Evolutionary conservation across 2,329 filamentous ascomycete species (phyloP), one percentile per base, ranked within the genome.

Genomic region (Didymella glomerata): DNA sequence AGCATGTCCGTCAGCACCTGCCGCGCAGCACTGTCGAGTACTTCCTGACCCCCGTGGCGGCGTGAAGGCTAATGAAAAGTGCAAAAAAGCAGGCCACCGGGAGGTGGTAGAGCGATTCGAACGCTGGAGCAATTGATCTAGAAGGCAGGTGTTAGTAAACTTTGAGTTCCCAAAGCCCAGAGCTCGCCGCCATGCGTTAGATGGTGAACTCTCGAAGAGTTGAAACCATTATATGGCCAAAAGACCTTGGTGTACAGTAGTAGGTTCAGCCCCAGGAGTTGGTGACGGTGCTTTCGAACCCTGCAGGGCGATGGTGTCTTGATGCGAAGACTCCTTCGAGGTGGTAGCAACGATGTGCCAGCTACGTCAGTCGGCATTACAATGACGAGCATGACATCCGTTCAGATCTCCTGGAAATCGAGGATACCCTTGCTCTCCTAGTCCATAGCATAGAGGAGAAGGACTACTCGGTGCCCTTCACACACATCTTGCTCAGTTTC

Each of bases 51-150:
- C 3, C n/a, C 13, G 10, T 38, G n/a, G 10, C 13, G n/a, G n/a
- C 27, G 27, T 36, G 49, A 42, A n/a, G 1, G 38, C 9, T n/a
- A 18, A 13, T 27, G 44, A 55, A 49, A 49, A 44, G 10, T 34
- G 27, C 27, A 48, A 49, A 55, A 49, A 49, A 55, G 34, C 11
- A 30, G 18, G 16, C 7, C 22, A 24, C 38, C 38, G 4, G 20
- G n/a, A n/a, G 34, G 45, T 34, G 27, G 52, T n/a, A 34, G 10
- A 36, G 25, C 18, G 8, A 9, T 32, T 51, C 42, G 22, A 40
- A 34, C 34, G 18, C 20, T 41, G 4, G 38, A 38, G 6, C n/a
- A 18, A 38, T 38, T 16, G 16, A 38, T 24, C 38, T 41, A 22
- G 38, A 22, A 28, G 49, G 22, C 50, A 40, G 24, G 30, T 13